Evolutionary conservation across 371 early-diverging fungal genomes (phyloP), one percentile per base, ranked within the genome.

Genomic region (Apophysomyces elegans): DNA sequence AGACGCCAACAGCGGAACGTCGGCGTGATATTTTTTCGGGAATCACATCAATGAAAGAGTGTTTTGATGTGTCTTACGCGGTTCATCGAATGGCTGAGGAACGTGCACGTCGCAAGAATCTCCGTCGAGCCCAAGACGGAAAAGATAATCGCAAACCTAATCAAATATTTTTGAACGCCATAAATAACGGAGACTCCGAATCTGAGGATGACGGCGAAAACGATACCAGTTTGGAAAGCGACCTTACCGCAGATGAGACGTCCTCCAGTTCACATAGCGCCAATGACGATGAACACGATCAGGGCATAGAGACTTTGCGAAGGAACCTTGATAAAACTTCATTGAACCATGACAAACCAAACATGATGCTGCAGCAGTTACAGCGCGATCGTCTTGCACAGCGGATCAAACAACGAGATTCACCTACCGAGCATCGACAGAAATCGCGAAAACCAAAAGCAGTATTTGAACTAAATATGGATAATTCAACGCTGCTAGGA

Each of bases 31-130:
- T 81, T 7, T 81, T 73, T 59, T 75, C 79, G n/a, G 85, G 83
- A 1, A 78, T 86, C 37, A 73, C 82, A 13, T 74, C 81, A 1
- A 79, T 88, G 75, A 87, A 86, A 64, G 88, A 86, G 59, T 79
- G 81, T 68, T 86, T 88, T 75, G 86, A 86, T 72, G 83, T 88
- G 18, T 84, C 86, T 5, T 86, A 84, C 61, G 84, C 89, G 0
- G 84, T 86, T 12, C 86, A 85, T 62, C 83, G 87, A 13, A 84
- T 86, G 80, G 78, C 84, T 37, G 89, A 88, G 64, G 88, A 89
- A 69, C 74, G 73, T 1, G 62, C 76, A 14, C 76, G 81, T 21
- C 77, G 79, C 62, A 81, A 73, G 21, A 66, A 63, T 7, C 45
- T 41, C 11, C 38, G 59, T 14, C 38, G 43, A 16, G 14, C 16